Evolutionary conservation across 108 stramenopile species (phyloP).

Genomic region (Fragilaria crotonensis): DNA sequence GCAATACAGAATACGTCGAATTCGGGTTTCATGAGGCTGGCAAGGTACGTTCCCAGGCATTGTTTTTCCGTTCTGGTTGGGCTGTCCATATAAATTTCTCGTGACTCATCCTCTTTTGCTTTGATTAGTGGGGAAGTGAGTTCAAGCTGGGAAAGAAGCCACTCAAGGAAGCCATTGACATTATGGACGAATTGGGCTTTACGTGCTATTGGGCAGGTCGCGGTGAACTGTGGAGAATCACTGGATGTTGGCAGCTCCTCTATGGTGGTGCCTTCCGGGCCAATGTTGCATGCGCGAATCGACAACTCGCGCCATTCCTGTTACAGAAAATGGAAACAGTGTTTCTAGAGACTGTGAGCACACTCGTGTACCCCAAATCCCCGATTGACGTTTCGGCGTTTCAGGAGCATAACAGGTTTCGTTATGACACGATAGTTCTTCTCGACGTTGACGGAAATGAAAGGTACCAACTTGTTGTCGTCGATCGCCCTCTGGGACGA

Average conservation of each 20-base stretch:
- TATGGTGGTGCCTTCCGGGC: conserved; percentile 30
- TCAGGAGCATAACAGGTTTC: background rate
- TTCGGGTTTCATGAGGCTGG: conserved; percentile 46
- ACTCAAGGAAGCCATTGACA: conserved; percentile 10
- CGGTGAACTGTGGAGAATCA: conserved; percentile 38
- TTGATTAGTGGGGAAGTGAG: background rate
- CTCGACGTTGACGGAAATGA: background rate
- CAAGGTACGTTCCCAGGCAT: background rate
- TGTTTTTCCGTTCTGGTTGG: background rate
- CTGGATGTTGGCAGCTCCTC: conserved; percentile 30
- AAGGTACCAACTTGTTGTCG: background rate
- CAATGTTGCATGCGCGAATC: conserved; percentile 65
- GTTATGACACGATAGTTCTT: background rate
- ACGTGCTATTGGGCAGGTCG: conserved; percentile 47
- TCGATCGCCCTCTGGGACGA: background rate
- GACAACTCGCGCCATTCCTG: conserved; percentile 16
- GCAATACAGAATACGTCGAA: conserved; percentile 24
- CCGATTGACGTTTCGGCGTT: background rate
- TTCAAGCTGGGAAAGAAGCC: background rate
- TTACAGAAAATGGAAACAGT: conserved; percentile 42
- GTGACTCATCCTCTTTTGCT: background rate
- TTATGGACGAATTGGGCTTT: conserved; percentile 13
- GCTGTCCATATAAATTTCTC: background rate
- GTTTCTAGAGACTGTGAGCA: conserved; percentile 28
- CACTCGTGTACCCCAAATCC: background rate